A percentile compares a stretch with the other conserved stretches of the same genome.
phyloP scores from a whole-genome alignment of 441 rosid genomes.

The Adansonia rubrostipa region DNA sequence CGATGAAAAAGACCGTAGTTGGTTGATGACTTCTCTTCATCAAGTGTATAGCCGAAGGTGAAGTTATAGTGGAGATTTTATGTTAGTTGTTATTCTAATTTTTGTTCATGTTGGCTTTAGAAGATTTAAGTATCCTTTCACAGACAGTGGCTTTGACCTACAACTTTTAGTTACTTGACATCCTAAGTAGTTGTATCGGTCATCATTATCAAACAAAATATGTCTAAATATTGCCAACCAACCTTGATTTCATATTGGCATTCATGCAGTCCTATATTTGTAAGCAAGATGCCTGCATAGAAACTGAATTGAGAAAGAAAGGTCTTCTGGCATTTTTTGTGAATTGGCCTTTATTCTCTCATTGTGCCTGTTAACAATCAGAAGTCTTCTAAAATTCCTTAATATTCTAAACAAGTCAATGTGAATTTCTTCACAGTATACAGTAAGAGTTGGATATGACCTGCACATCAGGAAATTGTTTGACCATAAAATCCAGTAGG shows the following conservation, averaged over 20 bases:
- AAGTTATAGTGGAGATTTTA: conserved; percentile 17
- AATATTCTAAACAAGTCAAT: not conserved
- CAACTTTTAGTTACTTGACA: conserved; percentile 14
- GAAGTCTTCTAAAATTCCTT: not conserved
- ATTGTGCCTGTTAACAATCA: conserved; percentile 7
- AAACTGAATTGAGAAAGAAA: conserved; percentile 4
- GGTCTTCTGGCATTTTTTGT: not conserved
- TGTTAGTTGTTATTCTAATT: conserved; percentile 19
- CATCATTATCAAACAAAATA: conserved; percentile 9
- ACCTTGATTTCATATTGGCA: not conserved
- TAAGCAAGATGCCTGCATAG: conserved; percentile 11
- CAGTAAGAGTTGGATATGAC: conserved; percentile 3
- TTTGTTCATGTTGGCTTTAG: conserved; percentile 10
- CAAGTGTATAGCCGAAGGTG: conserved; percentile 97
- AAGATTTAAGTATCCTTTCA: conserved; percentile 8
- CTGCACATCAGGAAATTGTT: not conserved
- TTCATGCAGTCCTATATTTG: not conserved
- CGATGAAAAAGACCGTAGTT: conserved; percentile 81
- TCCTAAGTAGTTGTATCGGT: conserved; percentile 1
- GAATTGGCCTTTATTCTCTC: not conserved
- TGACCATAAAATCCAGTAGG: not conserved
- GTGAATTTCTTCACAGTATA: not conserved
- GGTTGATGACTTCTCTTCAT: conserved; percentile 89
- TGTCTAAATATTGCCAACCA: conserved; percentile 11
- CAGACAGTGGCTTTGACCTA: not conserved